These are phyloP conservation scores for Trypanosoma conorhini DNA, from an alignment of 208 protist genomes.

Conservation along the genomic window DNA sequence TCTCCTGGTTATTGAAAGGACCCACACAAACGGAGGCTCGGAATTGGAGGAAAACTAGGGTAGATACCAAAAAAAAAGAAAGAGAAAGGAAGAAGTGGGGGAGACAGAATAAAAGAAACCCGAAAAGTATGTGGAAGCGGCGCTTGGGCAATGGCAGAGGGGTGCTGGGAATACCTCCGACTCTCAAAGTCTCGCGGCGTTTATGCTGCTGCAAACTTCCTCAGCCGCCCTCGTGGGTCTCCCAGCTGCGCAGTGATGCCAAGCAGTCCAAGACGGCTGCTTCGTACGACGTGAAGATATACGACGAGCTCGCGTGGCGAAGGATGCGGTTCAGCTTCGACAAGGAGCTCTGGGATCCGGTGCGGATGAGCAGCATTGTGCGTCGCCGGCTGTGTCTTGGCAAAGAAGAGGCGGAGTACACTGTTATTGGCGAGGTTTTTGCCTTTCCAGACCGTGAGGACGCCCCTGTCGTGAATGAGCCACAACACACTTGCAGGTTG, in stretches of 20 bases:
- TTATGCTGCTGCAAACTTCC: neutral
- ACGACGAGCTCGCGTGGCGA: slow-evolving; percentile 83
- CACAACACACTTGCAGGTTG: slow-evolving; percentile 69
- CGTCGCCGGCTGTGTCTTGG: slow-evolving; percentile 80
- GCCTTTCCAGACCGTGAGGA: slow-evolving; percentile 89
- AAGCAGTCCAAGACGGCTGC: slow-evolving; percentile 69
- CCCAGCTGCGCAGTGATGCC: slow-evolving; percentile 65
- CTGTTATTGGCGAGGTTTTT: slow-evolving; percentile 91
- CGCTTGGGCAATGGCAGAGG: neutral
- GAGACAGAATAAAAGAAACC: slow-evolving; percentile 7
- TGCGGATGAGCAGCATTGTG: slow-evolving; percentile 80
- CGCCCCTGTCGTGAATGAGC: slow-evolving; percentile 90
- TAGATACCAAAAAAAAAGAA: neutral
- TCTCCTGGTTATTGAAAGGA: neutral
- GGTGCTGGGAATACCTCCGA: neutral
- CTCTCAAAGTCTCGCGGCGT: neutral
- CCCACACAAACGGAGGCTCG: neutral
- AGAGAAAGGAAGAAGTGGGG: neutral
- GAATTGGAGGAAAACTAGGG: neutral
- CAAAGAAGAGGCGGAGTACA: slow-evolving; percentile 85
- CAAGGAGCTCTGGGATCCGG: slow-evolving; percentile 82
- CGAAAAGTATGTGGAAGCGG: slow-evolving; percentile 5
- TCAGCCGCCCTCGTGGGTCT: slow-evolving; percentile 64
- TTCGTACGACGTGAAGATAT: slow-evolving; percentile 90
- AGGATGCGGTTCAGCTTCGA: slow-evolving; percentile 76